These are phyloP conservation scores for Cladosporium sp. DNA, from an alignment of 2,329 filamentous ascomycete species.

Conservation along the genomic window DNA sequence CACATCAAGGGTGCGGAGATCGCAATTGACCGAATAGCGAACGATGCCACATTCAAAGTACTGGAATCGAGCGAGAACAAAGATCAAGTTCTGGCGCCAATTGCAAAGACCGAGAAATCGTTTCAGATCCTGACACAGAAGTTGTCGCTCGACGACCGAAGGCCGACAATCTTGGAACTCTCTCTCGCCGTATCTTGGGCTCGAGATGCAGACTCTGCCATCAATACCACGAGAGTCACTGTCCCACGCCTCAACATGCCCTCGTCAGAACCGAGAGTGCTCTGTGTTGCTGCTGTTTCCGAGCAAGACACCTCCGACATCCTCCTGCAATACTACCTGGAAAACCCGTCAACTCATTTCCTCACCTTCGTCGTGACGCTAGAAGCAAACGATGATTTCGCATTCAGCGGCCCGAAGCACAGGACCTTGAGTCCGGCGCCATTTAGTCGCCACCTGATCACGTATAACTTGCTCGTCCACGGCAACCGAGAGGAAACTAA, in stretches of 20 bases:
- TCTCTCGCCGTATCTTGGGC: slow-evolving; percentile 73
- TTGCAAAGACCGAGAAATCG: slow-evolving; percentile 11
- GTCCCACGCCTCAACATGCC: slow-evolving; percentile 77
- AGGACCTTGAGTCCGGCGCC: slow-evolving; percentile 76
- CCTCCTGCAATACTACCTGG: slow-evolving; percentile 61
- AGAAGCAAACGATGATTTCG: slow-evolving; percentile 89
- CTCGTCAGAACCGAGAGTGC: slow-evolving; percentile 77
- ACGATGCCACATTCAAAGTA: slow-evolving; percentile 53
- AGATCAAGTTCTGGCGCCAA: slow-evolving; percentile 13
- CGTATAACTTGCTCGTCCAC: slow-evolving; percentile 68
- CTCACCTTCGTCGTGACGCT: slow-evolving; percentile 87
- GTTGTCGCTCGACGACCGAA: slow-evolving; percentile 71
- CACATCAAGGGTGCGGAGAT: slow-evolving; percentile 60
- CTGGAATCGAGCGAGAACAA: slow-evolving; percentile 12
- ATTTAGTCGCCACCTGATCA: slow-evolving; percentile 65
- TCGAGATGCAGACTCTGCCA: slow-evolving; percentile 39
- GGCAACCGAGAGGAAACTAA: slow-evolving; percentile 9
- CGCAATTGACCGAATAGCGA: slow-evolving; percentile 53
- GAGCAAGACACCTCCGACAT: slow-evolving; percentile 24
- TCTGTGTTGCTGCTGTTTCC: slow-evolving; percentile 42
- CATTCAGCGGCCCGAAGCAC: slow-evolving; percentile 83
- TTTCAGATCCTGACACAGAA: slow-evolving; percentile 64
- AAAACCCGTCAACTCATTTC: slow-evolving; percentile 92
- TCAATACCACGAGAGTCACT: slow-evolving; percentile 59
- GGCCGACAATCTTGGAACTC: slow-evolving; percentile 67